A percentile compares a stretch with the other conserved stretches of the same genome.
These are phyloP conservation scores for Penicillium crustosum DNA, from an alignment of 2,329 filamentous ascomycete genomes.

Conservation along the genomic window DNA sequence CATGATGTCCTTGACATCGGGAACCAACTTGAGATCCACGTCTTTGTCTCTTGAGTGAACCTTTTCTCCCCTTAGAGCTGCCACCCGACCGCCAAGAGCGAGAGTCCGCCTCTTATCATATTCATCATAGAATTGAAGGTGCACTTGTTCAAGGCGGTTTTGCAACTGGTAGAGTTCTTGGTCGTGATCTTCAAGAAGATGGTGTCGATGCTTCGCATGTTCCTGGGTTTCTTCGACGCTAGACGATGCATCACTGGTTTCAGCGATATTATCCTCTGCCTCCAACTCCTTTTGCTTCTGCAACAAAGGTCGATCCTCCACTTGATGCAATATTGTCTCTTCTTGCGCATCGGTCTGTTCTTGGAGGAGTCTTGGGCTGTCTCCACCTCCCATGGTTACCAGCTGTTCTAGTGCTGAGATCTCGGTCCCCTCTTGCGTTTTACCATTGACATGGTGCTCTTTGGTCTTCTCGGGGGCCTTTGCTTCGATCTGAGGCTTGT, in stretches of 20 bases:
- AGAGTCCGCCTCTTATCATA: constrained; percentile 62
- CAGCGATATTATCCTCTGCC: constrained; percentile 70
- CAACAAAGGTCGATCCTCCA: constrained; percentile 83
- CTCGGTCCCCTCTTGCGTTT: constrained; percentile 33
- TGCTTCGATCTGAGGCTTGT: constrained; percentile 41
- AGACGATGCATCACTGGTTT: constrained; percentile 49
- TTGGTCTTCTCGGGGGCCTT: constrained; percentile 23
- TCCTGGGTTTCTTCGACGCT: constrained; percentile 45
- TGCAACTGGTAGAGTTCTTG: constrained; percentile 76
- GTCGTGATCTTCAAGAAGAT: constrained; percentile 84
- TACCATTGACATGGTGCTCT: constrained; percentile 37
- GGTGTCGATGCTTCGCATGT: constrained; percentile 58
- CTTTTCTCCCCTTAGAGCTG: constrained; percentile 53
- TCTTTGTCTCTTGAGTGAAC: constrained; percentile 42
- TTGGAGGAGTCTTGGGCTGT: constrained; percentile 67
- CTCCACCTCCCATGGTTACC: constrained; percentile 70
- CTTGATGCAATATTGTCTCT: constrained; percentile 80
- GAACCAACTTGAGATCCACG: constrained; percentile 63
- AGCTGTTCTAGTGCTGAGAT: constrained; percentile 69
- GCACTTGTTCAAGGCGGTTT: constrained; percentile 71
- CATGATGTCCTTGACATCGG: constrained; percentile 84
- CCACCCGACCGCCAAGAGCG: constrained; percentile 48
- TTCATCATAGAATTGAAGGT: constrained; percentile 76
- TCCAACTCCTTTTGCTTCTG: constrained; percentile 91
- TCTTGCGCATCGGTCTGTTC: constrained; percentile 83